A percentile compares a stretch with the other conserved stretches of the same genome.
These are phyloP conservation scores for Acer negundo DNA, from an alignment of 345 rosid genomes.

Conservation along the genomic window DNA sequence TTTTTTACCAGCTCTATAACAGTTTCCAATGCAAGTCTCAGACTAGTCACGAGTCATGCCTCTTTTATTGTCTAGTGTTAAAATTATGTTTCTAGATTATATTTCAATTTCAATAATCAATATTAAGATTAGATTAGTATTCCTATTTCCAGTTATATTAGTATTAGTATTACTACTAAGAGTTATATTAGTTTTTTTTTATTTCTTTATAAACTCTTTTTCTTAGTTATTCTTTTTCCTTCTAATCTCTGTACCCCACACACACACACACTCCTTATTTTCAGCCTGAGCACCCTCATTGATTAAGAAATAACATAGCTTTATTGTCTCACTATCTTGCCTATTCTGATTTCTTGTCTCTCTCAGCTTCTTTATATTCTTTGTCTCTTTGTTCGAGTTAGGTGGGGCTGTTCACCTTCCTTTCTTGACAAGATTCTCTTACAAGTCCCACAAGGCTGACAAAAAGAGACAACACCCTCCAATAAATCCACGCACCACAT, in stretches of 20 bases:
- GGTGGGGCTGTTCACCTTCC: conserved; percentile 88
- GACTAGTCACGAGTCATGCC: conserved; percentile 17
- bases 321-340: conserved; percentile 22
- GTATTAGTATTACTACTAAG: no score
- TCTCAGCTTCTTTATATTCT: conserved; percentile 7
- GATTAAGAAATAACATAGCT: conserved; percentile 33
- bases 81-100: no score
- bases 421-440: conserved; percentile 41
- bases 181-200: no score
- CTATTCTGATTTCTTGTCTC: conserved; percentile 9
- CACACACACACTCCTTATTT: conserved; percentile 18
- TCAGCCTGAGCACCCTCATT: conserved; percentile 25
- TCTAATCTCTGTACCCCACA: not conserved
- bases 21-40: conserved; percentile 33
- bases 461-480: conserved; percentile 7
- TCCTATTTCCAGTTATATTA: no score
- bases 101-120: no score
- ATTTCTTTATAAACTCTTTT: no score
- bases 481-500: conserved; percentile 27
- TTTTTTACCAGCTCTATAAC: conserved; percentile 23
- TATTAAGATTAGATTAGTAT: no score
- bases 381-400: conserved; percentile 35
- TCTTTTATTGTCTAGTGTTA: no score
- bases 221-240: no score
- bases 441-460: conserved; percentile 31